Base-by-base conservation (phyloP, 2,329 filamentous ascomycete genomes). In the Fusarium dimerum region DNA sequence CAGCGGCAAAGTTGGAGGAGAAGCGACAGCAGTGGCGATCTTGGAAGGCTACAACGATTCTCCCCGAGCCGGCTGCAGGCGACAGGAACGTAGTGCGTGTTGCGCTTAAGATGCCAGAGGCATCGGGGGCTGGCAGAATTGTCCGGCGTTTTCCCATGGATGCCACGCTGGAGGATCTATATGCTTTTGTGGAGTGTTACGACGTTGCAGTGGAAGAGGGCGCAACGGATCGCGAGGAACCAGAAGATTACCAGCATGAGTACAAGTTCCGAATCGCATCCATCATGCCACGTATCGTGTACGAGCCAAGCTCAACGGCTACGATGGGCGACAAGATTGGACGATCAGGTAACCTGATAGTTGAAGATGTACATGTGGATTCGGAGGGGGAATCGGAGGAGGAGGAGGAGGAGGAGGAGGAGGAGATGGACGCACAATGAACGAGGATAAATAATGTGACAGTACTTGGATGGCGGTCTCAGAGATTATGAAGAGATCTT, bases 131-230 rank as follows among this genome's bases (percentile, higher is more conserved):
- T 1, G 88, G 90, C 45, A 81, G 92, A 40, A 82, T 96, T 2
- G 83, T 96, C 50, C 82, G 93, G 40, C 83, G 83, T 45, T 97
- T 99, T 68, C 71, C 78, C 0, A 77, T 80, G 1, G 77, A 84
- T n/a, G 84, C 89, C 0, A 79, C 82, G 2, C 76, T 97, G 38
- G 93, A 97, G 68, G 92, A 97, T 65, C 75, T 99, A 6, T 97
- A 97, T 71, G 94, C 93, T 1, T 97, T 96, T 73, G 92, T 97
- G 3, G 94, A 99, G 68, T 97, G 93, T 73, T 87, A 92, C 68
- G 86, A 90, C 47, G 62, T 88, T 6, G 63, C 92, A 3, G 71
- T 80, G 36, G 71, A 73, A 2, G 70, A 66, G 18, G 71, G 70
- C 16, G 60, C 49, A 26, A 47, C 56, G 13, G 65, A 54, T 32